Evolutionary conservation across 2,329 filamentous ascomycete species (phyloP), one percentile per base, ranked within the genome.

Genomic region (Xylariaceae sp.): DNA sequence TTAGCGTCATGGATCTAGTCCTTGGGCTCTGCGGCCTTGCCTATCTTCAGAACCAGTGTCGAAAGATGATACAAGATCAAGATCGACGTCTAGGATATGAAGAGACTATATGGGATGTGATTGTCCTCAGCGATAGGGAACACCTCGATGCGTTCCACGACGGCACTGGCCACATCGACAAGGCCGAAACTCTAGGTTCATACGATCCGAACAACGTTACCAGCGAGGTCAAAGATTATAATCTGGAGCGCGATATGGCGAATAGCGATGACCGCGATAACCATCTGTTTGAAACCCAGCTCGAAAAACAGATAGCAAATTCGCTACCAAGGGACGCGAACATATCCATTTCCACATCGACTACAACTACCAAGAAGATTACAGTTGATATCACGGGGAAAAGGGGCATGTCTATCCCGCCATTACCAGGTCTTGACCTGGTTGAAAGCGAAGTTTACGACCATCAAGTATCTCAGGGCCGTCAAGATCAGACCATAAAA

Each of bases 91-190:
- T 76, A 7, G 71, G 72, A 10, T 72, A 74, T 16, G 80, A 85
- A 53, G 80, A 85, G 56, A 70, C 81, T 1, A 73, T 87, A 8
- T 87, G 84, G 84, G 84, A 87, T 62, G 79, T 86, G 2, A 81
- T 87, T 7, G 80, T 87, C 0, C 70, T 85, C 15, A 77, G 80
- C 54, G 75, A 83, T 61, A 80, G 80, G 8, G 74, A 77, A 43
- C 76, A 80, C 34, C 77, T 86, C 29, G 82, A 85, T 56, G 71
- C 84, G 4, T 71, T 74, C 48, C 71, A 74, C 12, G 69, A 71
- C 21, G 69, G 65, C 19, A 47, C 72, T 1, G 68, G 70, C 44
- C 68, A 67, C 4, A 66, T 19, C 7, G 71, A 53, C 55, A 58
- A 3, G 63, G 63, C 56, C 7, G 61, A 63, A 26, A 49, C 54